These are phyloP conservation scores for Corchorus olitorius DNA, from an alignment of 345 rosid genomes.

Conservation along the genomic window DNA sequence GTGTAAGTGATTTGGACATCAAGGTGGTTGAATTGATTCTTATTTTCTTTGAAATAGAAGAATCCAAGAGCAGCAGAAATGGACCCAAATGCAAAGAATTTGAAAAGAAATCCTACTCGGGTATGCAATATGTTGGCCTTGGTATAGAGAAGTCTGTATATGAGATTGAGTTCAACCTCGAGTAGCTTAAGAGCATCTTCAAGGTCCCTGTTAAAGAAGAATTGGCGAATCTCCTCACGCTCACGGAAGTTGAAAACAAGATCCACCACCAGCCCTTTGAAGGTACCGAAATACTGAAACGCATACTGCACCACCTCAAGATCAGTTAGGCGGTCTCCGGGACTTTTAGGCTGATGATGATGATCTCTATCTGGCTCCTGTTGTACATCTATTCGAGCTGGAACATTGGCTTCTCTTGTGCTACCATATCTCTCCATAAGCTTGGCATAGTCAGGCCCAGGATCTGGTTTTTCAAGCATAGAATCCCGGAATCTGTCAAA, in stretches of 20 bases:
- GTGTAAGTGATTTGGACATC: constrained; percentile 54
- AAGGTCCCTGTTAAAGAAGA: constrained; percentile 24
- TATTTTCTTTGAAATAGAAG: constrained; percentile 34
- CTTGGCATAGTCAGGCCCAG: constrained; percentile 37
- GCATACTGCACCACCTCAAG: constrained; percentile 39
- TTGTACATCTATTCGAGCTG: constrained; percentile 30
- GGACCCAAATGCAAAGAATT: constrained; percentile 27
- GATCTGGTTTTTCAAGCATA: constrained; percentile 51
- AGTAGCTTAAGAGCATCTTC: constrained; percentile 49
- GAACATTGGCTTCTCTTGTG: constrained; percentile 15
- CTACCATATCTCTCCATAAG: background rate
- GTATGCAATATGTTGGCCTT: constrained; percentile 50
- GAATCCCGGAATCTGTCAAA: constrained; percentile 55
- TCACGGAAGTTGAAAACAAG: constrained; percentile 50
- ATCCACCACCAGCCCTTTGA: constrained; percentile 59
- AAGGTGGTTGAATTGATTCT: constrained; percentile 25
- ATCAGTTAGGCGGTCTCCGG: no score
- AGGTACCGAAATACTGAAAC: constrained; percentile 33
- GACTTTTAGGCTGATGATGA: no score
- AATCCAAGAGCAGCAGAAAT: constrained; percentile 36
- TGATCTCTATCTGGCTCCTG: constrained; percentile 48
- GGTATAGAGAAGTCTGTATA: constrained; percentile 58
- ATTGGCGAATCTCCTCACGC: constrained; percentile 44
- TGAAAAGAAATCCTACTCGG: constrained; percentile 43
- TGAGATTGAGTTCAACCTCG: constrained; percentile 58